phyloP scores from a whole-genome alignment of 345 rosid species.

The Lepidium sativum region DNA sequence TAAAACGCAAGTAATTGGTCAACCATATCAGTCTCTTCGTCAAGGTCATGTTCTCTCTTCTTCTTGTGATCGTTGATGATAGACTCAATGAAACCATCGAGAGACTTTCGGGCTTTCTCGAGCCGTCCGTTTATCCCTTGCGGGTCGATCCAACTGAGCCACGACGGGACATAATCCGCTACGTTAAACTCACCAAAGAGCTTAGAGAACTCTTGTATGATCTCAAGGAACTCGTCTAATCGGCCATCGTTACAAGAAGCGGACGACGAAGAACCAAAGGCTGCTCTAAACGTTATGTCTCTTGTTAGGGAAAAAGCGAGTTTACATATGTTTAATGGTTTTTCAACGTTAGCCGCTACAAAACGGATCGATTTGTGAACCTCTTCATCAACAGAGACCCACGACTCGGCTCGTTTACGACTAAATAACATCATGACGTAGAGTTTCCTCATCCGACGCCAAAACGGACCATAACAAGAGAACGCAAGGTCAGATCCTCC shows the following conservation, averaged over 20 bases:
- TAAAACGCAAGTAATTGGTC: constrained; percentile 69
- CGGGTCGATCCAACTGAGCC: constrained; percentile 55
- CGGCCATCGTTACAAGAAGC: constrained; percentile 39
- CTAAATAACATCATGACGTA: constrained; percentile 78
- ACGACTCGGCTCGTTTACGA: constrained; percentile 69
- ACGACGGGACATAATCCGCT: constrained; percentile 53
- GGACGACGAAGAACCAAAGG: constrained; percentile 49
- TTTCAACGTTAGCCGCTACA: constrained; percentile 28
- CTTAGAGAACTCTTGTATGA: constrained; percentile 80
- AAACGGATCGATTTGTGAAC: constrained; percentile 37
- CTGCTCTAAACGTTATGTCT: constrained; percentile 65
- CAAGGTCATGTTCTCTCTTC: background rate
- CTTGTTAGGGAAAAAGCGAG: constrained; percentile 51
- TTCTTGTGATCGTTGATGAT: constrained; percentile 64
- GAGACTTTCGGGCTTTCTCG: constrained; percentile 42
- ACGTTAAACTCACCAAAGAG: constrained; percentile 78
- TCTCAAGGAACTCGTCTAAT: constrained; percentile 48
- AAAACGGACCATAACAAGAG: constrained; percentile 75
- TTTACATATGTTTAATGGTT: constrained; percentile 47
- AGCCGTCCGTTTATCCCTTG: constrained; percentile 43
- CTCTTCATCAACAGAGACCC: constrained; percentile 68
- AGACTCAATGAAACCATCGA: constrained; percentile 57
- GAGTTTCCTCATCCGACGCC: constrained; percentile 85
- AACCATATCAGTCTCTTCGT: constrained; percentile 55
- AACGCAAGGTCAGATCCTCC: constrained; percentile 80